Conservation (phyloP, 495 filamentous ascomycete genomes). For the Staphylotrichum tortipilum region DNA sequence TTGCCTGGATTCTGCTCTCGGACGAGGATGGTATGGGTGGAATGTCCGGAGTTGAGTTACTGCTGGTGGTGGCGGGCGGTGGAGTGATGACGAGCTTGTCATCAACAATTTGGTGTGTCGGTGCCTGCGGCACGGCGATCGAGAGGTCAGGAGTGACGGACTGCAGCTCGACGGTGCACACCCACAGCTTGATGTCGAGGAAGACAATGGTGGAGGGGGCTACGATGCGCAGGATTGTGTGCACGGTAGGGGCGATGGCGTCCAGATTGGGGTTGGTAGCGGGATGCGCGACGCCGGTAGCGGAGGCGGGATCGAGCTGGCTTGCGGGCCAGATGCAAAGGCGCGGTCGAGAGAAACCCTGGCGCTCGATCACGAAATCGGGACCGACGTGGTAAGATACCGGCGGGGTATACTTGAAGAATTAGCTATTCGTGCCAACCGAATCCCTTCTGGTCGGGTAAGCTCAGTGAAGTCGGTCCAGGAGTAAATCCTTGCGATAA, state of each 20-base stretch:
- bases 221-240: slow-evolving; percentile 6
- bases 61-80: no score
- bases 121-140: no score
- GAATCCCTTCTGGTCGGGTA: slow-evolving; percentile 3
- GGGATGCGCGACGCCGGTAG: neutral
- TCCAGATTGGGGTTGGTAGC: neutral
- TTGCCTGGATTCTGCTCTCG: neutral
- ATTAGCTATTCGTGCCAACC: neutral
- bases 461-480: slow-evolving; percentile 17
- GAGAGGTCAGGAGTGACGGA: no score
- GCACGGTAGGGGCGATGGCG: neutral
- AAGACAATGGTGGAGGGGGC: slow-evolving; percentile 17
- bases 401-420: neutral
- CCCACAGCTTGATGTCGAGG: slow-evolving; percentile 20
- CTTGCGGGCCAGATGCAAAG: slow-evolving; percentile 8
- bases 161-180: slow-evolving; percentile 19
- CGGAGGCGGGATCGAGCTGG: slow-evolving; percentile 6
- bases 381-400: slow-evolving; percentile 9
- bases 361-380: slow-evolving; percentile 9
- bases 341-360: neutral
- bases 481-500: slow-evolving; percentile 13
- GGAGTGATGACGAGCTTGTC: no score
- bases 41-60: no score
- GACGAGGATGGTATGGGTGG: neutral
- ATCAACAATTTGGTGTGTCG: no score